Percentiles rank a stretch among this genome's conserved stretches.
These are phyloP conservation scores for Dactylonectria macrodidyma DNA, from an alignment of 2,329 filamentous ascomycete genomes.

Conservation along the genomic window DNA sequence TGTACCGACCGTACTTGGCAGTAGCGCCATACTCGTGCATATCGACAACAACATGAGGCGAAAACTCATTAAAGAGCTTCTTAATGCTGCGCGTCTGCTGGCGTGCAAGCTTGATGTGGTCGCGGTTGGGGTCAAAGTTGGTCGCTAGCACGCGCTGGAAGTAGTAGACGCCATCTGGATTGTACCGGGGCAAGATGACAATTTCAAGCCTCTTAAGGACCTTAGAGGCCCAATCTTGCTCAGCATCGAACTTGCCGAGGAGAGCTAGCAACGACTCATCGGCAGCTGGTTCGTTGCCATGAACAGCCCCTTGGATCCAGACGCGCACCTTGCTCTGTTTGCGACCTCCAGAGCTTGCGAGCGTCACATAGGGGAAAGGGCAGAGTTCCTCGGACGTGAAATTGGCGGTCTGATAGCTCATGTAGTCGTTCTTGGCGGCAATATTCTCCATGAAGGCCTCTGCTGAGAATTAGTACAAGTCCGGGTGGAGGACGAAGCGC, in stretches of 20 bases:
- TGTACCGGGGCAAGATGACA: conserved; percentile 50
- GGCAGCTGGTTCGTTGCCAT: conserved; percentile 53
- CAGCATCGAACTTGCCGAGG: conserved; percentile 49
- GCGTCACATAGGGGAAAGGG: no score
- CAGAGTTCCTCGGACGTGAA: no score
- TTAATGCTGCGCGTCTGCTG: conserved; percentile 52
- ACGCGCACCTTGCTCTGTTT: conserved; percentile 46
- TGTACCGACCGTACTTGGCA: conserved; percentile 28
- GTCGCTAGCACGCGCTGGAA: conserved; percentile 51
- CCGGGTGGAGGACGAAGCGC: no score
- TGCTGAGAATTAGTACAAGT: no score
- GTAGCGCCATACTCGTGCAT: conserved; percentile 51
- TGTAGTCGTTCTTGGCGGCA: no score
- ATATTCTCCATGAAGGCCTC: no score
- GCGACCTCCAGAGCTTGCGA: no score
- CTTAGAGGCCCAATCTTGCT: conserved; percentile 48
- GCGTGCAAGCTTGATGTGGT: conserved; percentile 52
- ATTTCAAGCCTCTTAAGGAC: conserved; percentile 49
- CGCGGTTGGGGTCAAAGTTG: conserved; percentile 52
- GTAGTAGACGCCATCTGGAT: conserved; percentile 53
- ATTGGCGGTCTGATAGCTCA: no score
- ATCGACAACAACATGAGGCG: conserved; percentile 51
- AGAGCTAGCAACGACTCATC: conserved; percentile 51
- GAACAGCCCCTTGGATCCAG: conserved; percentile 51
- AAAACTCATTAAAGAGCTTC: conserved; percentile 45